These are phyloP conservation scores for Apiosordaria backusii DNA, from an alignment of 495 filamentous ascomycete species.

Conservation along the genomic window DNA sequence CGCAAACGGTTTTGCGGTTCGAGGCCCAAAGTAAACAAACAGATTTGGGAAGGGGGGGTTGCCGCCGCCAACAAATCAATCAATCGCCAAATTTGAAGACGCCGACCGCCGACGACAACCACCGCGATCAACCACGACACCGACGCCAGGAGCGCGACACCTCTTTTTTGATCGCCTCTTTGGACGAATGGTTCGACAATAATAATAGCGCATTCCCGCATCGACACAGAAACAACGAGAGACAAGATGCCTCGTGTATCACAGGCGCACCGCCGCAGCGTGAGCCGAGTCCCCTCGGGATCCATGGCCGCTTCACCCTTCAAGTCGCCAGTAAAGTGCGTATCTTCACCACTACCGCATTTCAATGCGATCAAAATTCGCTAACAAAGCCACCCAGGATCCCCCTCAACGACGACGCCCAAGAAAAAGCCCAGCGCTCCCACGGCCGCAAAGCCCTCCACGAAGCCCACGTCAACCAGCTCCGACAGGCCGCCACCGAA, in stretches of 20 bases:
- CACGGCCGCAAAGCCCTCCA: conserved; percentile 85
- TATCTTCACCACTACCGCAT: neutral
- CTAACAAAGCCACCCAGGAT: conserved; percentile 47
- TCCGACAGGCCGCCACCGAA: conserved; percentile 71
- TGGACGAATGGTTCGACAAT: neutral
- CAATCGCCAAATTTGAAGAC: conserved; percentile 1
- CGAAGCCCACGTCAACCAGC: conserved; percentile 85
- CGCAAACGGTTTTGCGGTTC: neutral
- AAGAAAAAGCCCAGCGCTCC: conserved; percentile 83
- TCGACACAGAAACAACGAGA: conserved; percentile 5
- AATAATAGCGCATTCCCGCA: neutral
- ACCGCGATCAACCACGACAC: neutral
- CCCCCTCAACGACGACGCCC: conserved; percentile 91
- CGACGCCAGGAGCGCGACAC: neutral
- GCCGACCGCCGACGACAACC: neutral
- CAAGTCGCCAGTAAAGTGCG: conserved; percentile 69
- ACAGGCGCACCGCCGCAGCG: conserved; percentile 54
- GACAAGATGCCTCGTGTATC: conserved; percentile 70
- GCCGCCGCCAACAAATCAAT: neutral
- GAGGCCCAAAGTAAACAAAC: conserved; percentile 22
- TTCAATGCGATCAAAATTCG: conserved; percentile 2
- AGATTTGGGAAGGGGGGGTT: neutral
- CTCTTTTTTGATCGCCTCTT: neutral
- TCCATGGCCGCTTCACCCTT: conserved; percentile 48
- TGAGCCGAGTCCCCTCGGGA: conserved; percentile 49